Evolutionary conservation across 75 land plant genomes (phyloP).

Genomic region (Sequoia sempervirens): DNA sequence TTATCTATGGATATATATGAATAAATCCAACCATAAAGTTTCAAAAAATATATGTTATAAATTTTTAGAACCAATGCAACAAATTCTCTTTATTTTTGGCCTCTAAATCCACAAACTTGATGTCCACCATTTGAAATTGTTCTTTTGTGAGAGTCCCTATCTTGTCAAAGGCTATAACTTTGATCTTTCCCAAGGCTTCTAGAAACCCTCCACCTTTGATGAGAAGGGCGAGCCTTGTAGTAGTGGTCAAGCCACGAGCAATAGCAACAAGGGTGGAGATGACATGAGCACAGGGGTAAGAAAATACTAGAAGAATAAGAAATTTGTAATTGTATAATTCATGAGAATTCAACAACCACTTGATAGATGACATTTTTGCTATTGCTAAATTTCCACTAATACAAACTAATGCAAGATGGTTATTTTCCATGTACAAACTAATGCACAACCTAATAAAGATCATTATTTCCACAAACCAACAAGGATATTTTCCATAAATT

Average conservation of each 20-base stretch:
- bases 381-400: slow-evolving; percentile 33
- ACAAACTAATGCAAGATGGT: slow-evolving; percentile 38
- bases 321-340: slow-evolving; percentile 73
- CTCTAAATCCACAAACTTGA: slow-evolving; percentile 11
- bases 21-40: too few relatives aligned
- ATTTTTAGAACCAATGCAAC: slow-evolving; percentile 54
- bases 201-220: slow-evolving; percentile 79
- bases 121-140: slow-evolving; percentile 53
- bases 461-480: too few relatives aligned
- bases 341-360: slow-evolving; percentile 19
- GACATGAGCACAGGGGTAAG: slow-evolving; percentile 12
- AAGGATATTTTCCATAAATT: too few relatives aligned
- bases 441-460: too few relatives aligned
- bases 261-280: slow-evolving; percentile 86
- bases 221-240: slow-evolving; percentile 65
- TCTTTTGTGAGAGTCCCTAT: slow-evolving; percentile 86
- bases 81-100: slow-evolving; percentile 18
- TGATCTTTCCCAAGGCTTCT: slow-evolving; percentile 60
- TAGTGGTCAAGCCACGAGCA: slow-evolving; percentile 68
- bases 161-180: slow-evolving; percentile 80
- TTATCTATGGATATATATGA: slow-evolving; percentile 30
- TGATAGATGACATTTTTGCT: slow-evolving; percentile 45
- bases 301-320: slow-evolving; percentile 70
- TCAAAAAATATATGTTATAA: neutral
- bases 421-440: too few relatives aligned